Evolutionary conservation across 192 early-diverging fungal species (phyloP), one percentile per base, ranked within the genome.

Genomic region (Coemansia sp.): DNA sequence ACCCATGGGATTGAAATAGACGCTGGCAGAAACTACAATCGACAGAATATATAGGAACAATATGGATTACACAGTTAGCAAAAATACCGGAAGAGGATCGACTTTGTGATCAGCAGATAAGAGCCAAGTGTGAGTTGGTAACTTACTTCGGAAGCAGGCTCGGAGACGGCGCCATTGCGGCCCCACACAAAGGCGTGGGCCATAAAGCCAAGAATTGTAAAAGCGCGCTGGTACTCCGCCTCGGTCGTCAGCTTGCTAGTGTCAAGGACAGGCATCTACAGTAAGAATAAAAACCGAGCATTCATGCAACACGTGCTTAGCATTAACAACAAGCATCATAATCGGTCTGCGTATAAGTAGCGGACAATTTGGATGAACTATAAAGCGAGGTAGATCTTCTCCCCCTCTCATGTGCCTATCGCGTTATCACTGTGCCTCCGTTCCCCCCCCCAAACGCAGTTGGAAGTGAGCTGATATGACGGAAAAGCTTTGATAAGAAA

Each of bases 131-230:
- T 43, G 21, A 38, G 1, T 32, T 4, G 42, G 53, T 23, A 38
- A 70, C 68, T 64, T 85, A 90, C 91, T 80, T 91, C 91, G n/a
- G 85, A 69, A 26, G 80, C 80, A 5, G 75, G 72, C 72, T 82
- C 80, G 49, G 81, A 87, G 28, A 84, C 84, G 26, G 79, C 77
- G 42, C 93, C 90, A 63, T 90, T 89, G 55, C 94, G 91, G 21
- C 95, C 93, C 94, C 95, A 96, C 4, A 99, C 89, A 77, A 91
- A 97, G 14, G 91, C 92, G 67, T 97, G 96, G 6, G 91, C 93
- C 57, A 99, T 82, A 74, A 96, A 92, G 37, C 91, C 92, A 16
- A 97, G 83, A 30, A 97, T 86, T 26, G 92, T 69, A 68, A 93
- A 97, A n/a, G 92, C 95, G 52, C 97, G 86, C 62, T 90, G 88